A percentile compares a stretch with the other conserved stretches of the same genome.
Conservation (phyloP, 2,329 filamentous ascomycete genomes). For the Pseudogymnoascus sp. region DNA sequence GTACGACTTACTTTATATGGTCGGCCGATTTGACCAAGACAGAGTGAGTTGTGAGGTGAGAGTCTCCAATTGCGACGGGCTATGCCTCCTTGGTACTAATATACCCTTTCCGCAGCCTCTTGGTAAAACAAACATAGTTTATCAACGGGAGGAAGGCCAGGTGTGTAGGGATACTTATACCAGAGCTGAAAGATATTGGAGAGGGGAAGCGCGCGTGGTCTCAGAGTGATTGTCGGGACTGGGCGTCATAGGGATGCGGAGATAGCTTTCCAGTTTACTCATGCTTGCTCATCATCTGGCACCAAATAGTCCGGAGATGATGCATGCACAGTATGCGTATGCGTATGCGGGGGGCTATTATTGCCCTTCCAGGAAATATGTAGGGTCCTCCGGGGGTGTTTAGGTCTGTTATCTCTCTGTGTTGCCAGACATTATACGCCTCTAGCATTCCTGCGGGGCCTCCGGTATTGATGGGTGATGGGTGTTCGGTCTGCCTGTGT, state of each 20-base stretch:
- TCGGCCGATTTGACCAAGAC: neutral
- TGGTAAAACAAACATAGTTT: neutral
- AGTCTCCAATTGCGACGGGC: neutral
- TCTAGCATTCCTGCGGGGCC: neutral
- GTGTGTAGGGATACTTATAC: conserved; percentile 6
- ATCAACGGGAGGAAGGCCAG: neutral
- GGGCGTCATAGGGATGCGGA: conserved; percentile 1
- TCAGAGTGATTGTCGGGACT: neutral
- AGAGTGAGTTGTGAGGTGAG: neutral
- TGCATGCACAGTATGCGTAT: neutral
- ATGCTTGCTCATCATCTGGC: neutral
- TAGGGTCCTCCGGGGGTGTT: neutral
- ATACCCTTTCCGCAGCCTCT: neutral
- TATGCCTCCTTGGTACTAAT: conserved; percentile 3
- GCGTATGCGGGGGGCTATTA: neutral
- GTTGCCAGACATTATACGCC: neutral
- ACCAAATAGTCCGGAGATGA: neutral
- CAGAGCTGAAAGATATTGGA: neutral
- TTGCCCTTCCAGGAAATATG: neutral
- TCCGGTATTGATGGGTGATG: neutral
- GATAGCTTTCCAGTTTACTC: neutral
- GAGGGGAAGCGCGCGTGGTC: neutral
- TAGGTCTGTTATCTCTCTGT: neutral
- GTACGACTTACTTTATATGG: neutral
- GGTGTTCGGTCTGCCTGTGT: too few species aligned